A percentile compares a stretch with the other conserved stretches of the same genome.
Evolutionary conservation across 495 filamentous ascomycete species (phyloP).

Genomic region (Penicillium diatomitis): DNA sequence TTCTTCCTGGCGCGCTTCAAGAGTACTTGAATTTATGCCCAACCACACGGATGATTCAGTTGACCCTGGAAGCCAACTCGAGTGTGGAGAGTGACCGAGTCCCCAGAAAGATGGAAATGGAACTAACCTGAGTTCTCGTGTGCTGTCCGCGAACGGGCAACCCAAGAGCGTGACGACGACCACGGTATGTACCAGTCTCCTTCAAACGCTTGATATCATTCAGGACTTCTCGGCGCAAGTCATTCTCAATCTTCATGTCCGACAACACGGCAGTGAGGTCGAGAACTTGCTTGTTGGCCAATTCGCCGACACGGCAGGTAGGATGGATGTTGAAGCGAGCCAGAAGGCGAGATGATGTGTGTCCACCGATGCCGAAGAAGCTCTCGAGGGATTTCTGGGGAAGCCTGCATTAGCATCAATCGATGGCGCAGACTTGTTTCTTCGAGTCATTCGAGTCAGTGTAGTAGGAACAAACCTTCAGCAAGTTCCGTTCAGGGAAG

Average conservation of each 20-base stretch:
- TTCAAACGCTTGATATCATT: slow-evolving; percentile 81
- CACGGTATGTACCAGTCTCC: slow-evolving; percentile 87
- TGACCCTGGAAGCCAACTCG: too few relatives aligned
- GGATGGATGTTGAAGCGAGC: slow-evolving; percentile 82
- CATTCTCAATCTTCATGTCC: slow-evolving; percentile 89
- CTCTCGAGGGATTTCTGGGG: slow-evolving; percentile 68
- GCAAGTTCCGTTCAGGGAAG: slow-evolving; percentile 72
- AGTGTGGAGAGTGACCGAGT: too few relatives aligned
- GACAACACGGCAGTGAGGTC: slow-evolving; percentile 78
- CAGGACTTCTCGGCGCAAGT: slow-evolving; percentile 61
- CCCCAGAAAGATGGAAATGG: neutral
- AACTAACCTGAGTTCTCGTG: slow-evolving; percentile 68
- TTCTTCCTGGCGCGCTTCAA: too few relatives aligned
- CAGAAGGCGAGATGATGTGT: slow-evolving; percentile 62
- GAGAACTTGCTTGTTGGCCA: slow-evolving; percentile 62
- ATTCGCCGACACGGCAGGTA: slow-evolving; percentile 59
- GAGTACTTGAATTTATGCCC: too few relatives aligned
- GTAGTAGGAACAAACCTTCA: slow-evolving; percentile 52
- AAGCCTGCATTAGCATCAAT: too few relatives aligned
- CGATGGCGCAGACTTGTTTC: too few relatives aligned
- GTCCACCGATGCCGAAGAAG: slow-evolving; percentile 84
- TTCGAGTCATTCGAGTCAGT: neutral
- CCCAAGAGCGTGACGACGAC: slow-evolving; percentile 81
- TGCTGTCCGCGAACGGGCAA: slow-evolving; percentile 81
- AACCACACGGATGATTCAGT: too few relatives aligned